Base-by-base conservation (phyloP, 805 yeast species). In the Ascoidea asiatica region DNA sequence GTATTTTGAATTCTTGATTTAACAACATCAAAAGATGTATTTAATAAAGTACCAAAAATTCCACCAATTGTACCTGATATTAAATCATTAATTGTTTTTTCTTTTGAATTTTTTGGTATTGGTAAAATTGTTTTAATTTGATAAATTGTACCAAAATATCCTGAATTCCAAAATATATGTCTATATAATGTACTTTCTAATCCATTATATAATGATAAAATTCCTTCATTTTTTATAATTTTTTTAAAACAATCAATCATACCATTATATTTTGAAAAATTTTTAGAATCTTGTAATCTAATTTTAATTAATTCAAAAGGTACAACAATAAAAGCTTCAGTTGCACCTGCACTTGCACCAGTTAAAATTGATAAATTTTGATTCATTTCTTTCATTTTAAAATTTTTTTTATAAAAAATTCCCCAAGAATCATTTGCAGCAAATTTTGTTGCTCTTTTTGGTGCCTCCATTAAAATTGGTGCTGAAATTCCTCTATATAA, bases 341-440 rank as follows among this genome's bases (percentile, higher is more conserved):
- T 81, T 37, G 96, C 94, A 68, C 99, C 99, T 5, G 99, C 98
- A 47, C 95, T 83, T 36, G 97, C 97, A 67, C 99, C 99, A 38
- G 96, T 85, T 53, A 90, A 69, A 45, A 92, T 69, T 2, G 97
- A 87, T 58, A 92, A 68, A 6, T 83, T 77, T 66, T 90, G 97
- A 50, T 70, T 84, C 76, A 83, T 73, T 50, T 73, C 62, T 6
- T 70, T 61, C 40, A 83, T 71, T 43, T 86, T 95, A 60, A 89
- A 87, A 19, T 66, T 60, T 23, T 69, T 69, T 53, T 77, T 76
- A 73, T 88, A 90, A 53, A 88, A 63, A 62, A 81, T 81, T 44
- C 95, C 90, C 82, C 95, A 92, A 62, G 87, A 94, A 61, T 92
- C 98, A 61, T 92, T 92, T 50, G 97, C 95, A 43, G 97, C 97